Evolutionary conservation across 768 basidiomycete species (phyloP), one percentile per base, ranked within the genome.

Genomic region (Lentinula edodes): DNA sequence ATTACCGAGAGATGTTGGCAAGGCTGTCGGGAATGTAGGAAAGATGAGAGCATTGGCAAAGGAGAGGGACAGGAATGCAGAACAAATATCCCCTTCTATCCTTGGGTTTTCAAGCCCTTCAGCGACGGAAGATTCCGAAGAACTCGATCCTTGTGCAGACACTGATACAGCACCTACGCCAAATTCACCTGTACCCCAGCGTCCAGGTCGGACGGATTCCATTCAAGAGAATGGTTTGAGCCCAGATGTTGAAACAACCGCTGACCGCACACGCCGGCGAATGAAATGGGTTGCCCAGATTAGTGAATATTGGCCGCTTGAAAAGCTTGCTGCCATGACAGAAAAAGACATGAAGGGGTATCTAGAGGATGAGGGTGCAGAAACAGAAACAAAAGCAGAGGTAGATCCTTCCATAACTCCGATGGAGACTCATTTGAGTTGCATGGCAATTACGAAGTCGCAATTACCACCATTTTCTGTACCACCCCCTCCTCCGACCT

Each of bases 241-340:
- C 12, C 2, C 15, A 46, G 56, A 58, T 2, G 67, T 71, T 34
- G 78, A 80, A 70, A 78, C 73, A 3, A 72, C 66, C 7, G 46
- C 64, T 1, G 88, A 89, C 64, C 75, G 70, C 28, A 75, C 82
- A 57, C 78, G 74, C 61, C 80, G 94, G 36, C 79, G 90, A 15
- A 91, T 97, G 84, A 86, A 89, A 72, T 98, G 94, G 93, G 88
- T 97, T 3, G 88, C 93, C 0, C 96, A 98, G 71, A 84, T 98
- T 66, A 95, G 93, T 79, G 95, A 98, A 71, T 98, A 97, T 71
- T 98, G 94, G 92, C 88, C 93, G 0, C 78, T 95, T 52, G 81
- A 88, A 10, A 85, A 83, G 45, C 81, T 98, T 7, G 88, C 92
- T 0, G 71, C 74, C 9, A 82, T 97, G 81, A 77, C 84, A 16